Conservation (phyloP, 1,284 basidiomycete genomes). For the Boletus hoseneyae region DNA sequence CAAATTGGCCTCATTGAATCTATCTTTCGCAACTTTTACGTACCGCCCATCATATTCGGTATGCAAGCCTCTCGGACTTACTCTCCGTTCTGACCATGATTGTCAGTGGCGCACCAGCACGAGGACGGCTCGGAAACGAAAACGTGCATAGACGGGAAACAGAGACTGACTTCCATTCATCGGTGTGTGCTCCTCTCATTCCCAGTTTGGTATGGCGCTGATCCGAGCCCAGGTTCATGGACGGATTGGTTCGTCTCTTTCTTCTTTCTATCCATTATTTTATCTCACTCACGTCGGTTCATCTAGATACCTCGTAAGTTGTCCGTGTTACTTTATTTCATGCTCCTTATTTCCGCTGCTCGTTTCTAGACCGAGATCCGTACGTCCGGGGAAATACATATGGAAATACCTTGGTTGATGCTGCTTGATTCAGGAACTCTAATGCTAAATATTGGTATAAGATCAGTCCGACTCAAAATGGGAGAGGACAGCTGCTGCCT, state of each 20-base stretch:
- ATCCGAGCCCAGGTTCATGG: slow-evolving; percentile 53
- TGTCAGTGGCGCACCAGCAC: slow-evolving; percentile 29
- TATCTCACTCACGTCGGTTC: slow-evolving; percentile 3
- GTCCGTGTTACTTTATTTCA: not conserved
- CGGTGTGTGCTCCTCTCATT: slow-evolving; percentile 37
- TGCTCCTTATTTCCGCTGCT: not conserved
- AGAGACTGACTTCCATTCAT: slow-evolving; percentile 70
- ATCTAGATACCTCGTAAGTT: slow-evolving; percentile 51
- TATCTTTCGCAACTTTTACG: slow-evolving; percentile 67
- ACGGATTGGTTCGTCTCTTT: slow-evolving; percentile 53
- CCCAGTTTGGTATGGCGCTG: not conserved
- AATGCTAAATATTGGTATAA: slow-evolving; percentile 57
- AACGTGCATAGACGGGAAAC: slow-evolving; percentile 76
- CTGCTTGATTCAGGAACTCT: slow-evolving; percentile 23
- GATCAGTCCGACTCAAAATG: slow-evolving; percentile 5
- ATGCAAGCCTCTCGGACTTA: slow-evolving; percentile 8
- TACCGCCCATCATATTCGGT: slow-evolving; percentile 75
- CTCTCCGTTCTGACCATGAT: not conserved
- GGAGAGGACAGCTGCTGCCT: slow-evolving; percentile 41
- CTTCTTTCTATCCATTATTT: not conserved
- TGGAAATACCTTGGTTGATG: not conserved
- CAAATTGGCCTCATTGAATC: slow-evolving; percentile 71
- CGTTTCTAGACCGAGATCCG: slow-evolving; percentile 50
- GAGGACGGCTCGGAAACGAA: slow-evolving; percentile 62
- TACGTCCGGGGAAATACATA: slow-evolving; percentile 30